Evolutionary conservation across 768 basidiomycete species (phyloP).

Genomic region (Tylopilus cervinicoccineus): DNA sequence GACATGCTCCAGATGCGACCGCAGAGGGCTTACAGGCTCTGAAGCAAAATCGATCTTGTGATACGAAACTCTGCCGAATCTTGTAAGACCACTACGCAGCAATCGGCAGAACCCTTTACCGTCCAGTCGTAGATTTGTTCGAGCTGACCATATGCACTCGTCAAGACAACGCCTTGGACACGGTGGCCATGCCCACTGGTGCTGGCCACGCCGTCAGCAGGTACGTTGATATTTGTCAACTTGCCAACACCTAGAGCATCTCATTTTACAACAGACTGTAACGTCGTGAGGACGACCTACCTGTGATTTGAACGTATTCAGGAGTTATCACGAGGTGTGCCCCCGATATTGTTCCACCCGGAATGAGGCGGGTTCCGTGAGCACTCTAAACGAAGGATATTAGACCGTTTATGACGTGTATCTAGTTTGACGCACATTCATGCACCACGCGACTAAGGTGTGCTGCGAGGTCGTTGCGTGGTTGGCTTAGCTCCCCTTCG

Average conservation of each 20-base stretch:
- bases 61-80: slow-evolving; percentile 53
- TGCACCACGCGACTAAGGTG: slow-evolving; percentile 53
- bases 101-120: slow-evolving; percentile 28
- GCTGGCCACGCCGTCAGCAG: slow-evolving; percentile 54
- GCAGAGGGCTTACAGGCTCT: slow-evolving; percentile 58
- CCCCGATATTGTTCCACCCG: slow-evolving; percentile 63
- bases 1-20: slow-evolving; percentile 49
- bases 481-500: slow-evolving; percentile 10
- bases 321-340: slow-evolving; percentile 70
- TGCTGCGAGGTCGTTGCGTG: slow-evolving; percentile 28
- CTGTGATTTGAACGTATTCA: slow-evolving; percentile 72
- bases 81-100: slow-evolving; percentile 9
- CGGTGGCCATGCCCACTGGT: slow-evolving; percentile 56
- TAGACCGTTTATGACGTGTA: neutral
- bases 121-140: slow-evolving; percentile 74
- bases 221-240: slow-evolving; percentile 62
- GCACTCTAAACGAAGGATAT: slow-evolving; percentile 37
- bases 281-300: slow-evolving; percentile 26
- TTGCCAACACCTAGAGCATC: slow-evolving; percentile 56
- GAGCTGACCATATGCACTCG: slow-evolving; percentile 56
- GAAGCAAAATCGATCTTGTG: slow-evolving; percentile 62
- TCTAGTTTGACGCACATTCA: slow-evolving; percentile 29
- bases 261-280: slow-evolving; percentile 18
- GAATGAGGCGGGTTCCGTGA: slow-evolving; percentile 65
- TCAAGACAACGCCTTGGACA: slow-evolving; percentile 70